Evolutionary conservation across 1,139 yeast species (phyloP), one percentile per base, ranked within the genome.

Genomic region (Candida sanyaensis): DNA sequence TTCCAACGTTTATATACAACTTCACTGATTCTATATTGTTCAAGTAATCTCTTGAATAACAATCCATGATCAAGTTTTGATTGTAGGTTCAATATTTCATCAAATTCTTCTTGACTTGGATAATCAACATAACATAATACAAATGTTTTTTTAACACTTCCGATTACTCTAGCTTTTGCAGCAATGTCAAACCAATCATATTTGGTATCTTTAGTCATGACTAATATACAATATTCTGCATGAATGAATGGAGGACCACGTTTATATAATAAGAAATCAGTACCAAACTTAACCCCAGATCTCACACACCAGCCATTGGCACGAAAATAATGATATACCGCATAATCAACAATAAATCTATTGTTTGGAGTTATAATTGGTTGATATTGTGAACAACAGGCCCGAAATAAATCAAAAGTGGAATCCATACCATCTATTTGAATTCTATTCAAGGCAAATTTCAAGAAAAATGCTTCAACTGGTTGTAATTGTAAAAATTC

Each of bases 231-330:
- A 63, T 82, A 89, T 58, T 91, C 97, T 0, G 99, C 98, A 63
- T 93, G 99, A 42, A 86, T 81, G 62, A 92, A 91, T 1, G 97
- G 97, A 8, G 99, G 99, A 0, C 99, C 99, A 49, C 93, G 75
- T 48, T 86, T 83, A 64, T 93, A 93, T 6, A 93, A 71, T 17
- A 93, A 69, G 65, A 75, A 85, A 57, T 92, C 96, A 24, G 89
- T 80, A 1, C 97, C 97, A 66, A 93, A 93, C 63, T 93, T 93
- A 49, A 92, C 81, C 0, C 98, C 99, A 0, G 92, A 81, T 50
- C 96, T 76, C 2, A 86, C 96, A 72, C 98, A 92, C 98, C 98
- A 93, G 0, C 98, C 98, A 31, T 83, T 76, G 0, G 97, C 83
- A 46, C 96, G 76, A 65, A 84, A 92, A 62, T 91, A 92, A 61